Conservation (phyloP, 306 rosid species). For the Gastrolobium villosum region DNA sequence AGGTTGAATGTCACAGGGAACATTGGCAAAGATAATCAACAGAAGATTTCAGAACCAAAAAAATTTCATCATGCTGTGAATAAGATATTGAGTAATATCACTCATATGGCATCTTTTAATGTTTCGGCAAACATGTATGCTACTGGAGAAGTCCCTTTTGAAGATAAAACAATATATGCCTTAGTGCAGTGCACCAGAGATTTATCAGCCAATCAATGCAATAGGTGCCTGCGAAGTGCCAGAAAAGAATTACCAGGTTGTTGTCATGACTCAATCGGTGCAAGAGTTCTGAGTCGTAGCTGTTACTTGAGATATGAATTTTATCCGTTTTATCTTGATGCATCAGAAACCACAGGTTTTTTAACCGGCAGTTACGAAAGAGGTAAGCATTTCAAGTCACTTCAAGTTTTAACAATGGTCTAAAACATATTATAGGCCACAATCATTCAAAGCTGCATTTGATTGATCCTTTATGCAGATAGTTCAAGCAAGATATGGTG, state of each 20-base stretch:
- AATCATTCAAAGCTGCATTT: not conserved
- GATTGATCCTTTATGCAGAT: constrained; percentile 52
- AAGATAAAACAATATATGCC: constrained; percentile 55
- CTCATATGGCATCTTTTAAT: constrained; percentile 51
- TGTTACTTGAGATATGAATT: constrained; percentile 72
- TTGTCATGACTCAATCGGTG: constrained; percentile 65
- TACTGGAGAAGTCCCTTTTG: constrained; percentile 49
- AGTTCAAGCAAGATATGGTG: constrained; percentile 45
- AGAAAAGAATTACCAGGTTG: constrained; percentile 41
- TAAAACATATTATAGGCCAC: no score
- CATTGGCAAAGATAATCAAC: constrained; percentile 34
- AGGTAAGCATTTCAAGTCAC: constrained; percentile 47
- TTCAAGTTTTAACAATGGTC: not conserved
- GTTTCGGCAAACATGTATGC: constrained; percentile 59
- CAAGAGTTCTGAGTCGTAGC: constrained; percentile 66
- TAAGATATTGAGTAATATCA: constrained; percentile 49
- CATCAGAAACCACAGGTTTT: constrained; percentile 32
- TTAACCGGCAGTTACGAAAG: constrained; percentile 10
- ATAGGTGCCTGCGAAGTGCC: constrained; percentile 60
- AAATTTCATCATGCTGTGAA: constrained; percentile 52
- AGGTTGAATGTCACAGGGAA: no score
- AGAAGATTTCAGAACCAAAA: constrained; percentile 50
- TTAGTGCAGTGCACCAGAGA: constrained; percentile 73
- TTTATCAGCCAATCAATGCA: constrained; percentile 60
- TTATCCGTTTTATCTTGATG: constrained; percentile 59